Evolutionary conservation across 179 eudicot genomes (phyloP).

Genomic region (Beta lomatogona): DNA sequence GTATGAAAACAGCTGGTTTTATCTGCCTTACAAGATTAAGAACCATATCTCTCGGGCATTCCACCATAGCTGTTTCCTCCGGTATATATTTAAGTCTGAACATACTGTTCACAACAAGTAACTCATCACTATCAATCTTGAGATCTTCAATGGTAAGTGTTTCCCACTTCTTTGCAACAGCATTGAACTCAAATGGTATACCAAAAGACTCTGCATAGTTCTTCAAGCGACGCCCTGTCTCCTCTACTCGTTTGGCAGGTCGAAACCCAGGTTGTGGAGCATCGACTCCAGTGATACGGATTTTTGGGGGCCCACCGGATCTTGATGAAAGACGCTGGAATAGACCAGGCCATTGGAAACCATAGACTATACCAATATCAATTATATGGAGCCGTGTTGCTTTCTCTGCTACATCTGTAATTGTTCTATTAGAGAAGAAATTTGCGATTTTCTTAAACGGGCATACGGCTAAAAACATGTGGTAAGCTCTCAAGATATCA

Average conservation of each 20-base stretch:
- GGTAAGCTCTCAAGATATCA: slow-evolving; percentile 50
- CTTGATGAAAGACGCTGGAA: slow-evolving; percentile 46
- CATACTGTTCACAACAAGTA: slow-evolving; percentile 49
- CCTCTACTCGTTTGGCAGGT: slow-evolving; percentile 52
- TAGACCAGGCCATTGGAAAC: slow-evolving; percentile 55
- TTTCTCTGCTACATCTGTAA: slow-evolving; percentile 36
- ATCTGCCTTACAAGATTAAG: slow-evolving; percentile 40
- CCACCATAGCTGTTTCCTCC: slow-evolving; percentile 50
- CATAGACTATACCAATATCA: slow-evolving; percentile 50
- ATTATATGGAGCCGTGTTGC: slow-evolving; percentile 48
- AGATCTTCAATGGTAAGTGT: slow-evolving; percentile 45
- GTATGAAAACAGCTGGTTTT: slow-evolving; percentile 46
- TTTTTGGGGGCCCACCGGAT: slow-evolving; percentile 49
- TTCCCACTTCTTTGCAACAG: slow-evolving; percentile 60
- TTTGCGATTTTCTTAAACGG: slow-evolving; percentile 49
- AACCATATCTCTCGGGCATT: slow-evolving; percentile 50
- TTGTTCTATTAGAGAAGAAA: slow-evolving; percentile 42
- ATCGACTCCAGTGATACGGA: slow-evolving; percentile 49
- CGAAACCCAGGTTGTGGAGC: slow-evolving; percentile 50
- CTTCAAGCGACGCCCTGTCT: slow-evolving; percentile 41
- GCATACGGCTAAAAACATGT: slow-evolving; percentile 43
- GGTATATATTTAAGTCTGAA: slow-evolving; percentile 41
- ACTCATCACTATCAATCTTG: slow-evolving; percentile 45
- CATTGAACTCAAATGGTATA: slow-evolving; percentile 48
- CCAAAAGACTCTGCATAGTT: slow-evolving; percentile 47